Evolutionary conservation across 306 rosid species (phyloP).

Genomic region (Casuarina glauca): DNA sequence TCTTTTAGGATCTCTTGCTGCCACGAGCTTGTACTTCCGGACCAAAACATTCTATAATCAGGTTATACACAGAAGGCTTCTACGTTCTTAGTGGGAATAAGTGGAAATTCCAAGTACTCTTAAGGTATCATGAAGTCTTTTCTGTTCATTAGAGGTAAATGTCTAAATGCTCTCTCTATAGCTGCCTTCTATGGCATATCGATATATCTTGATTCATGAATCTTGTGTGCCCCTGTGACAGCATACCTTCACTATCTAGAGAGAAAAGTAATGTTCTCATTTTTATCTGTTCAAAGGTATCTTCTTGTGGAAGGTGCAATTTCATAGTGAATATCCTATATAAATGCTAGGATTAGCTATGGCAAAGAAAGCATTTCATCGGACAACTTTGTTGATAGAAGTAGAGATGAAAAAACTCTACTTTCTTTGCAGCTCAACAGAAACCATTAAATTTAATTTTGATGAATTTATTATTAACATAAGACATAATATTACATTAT

Average conservation of each 20-base stretch:
- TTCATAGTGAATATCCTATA: background rate
- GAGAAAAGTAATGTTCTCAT: background rate
- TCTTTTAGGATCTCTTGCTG: constrained; percentile 50
- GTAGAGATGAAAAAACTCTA: too few relatives aligned
- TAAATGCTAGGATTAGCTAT: background rate
- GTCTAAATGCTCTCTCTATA: background rate
- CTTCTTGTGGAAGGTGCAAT: background rate
- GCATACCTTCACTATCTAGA: background rate
- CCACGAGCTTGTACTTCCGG: constrained; percentile 51
- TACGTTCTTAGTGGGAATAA: constrained; percentile 17
- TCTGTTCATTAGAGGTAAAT: background rate
- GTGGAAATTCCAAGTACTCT: background rate
- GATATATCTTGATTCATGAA: background rate
- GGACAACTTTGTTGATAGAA: background rate
- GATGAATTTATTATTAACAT: too few relatives aligned
- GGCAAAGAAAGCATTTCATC: background rate
- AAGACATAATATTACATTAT: too few relatives aligned
- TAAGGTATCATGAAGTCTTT: background rate
- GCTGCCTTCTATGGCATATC: background rate
- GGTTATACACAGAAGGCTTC: constrained; percentile 39
- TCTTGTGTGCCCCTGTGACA: background rate
- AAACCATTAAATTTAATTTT: too few relatives aligned
- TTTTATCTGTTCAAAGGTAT: background rate
- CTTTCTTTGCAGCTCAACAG: background rate
- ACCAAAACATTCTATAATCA: constrained; percentile 49